Evolutionary conservation across 2,329 filamentous ascomycete genomes (phyloP).

Genomic region (Aureobasidium sp.): DNA sequence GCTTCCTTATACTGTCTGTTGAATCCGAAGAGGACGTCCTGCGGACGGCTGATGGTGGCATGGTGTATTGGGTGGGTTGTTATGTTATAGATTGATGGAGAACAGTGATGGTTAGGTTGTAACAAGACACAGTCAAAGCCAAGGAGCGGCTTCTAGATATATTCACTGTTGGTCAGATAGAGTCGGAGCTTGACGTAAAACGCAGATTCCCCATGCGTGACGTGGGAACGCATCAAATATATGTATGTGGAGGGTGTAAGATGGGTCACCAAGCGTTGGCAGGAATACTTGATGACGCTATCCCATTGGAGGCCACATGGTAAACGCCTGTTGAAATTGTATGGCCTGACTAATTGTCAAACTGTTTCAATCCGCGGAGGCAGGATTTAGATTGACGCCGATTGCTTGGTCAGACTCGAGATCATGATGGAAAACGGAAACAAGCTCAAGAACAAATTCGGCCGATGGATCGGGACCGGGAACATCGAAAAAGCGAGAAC

Average conservation of each 20-base stretch:
- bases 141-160: neutral
- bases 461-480: constrained; percentile 6
- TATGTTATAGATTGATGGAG: neutral
- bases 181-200: constrained; percentile 1
- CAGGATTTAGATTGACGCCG: constrained; percentile 6
- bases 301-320: constrained; percentile 5
- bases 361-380: constrained; percentile 13
- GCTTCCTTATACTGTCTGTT: constrained; percentile 43
- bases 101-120: neutral
- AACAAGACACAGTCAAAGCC: neutral
- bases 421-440: constrained; percentile 1
- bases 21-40: constrained; percentile 11
- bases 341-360: constrained; percentile 12
- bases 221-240: constrained; percentile 7
- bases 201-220: neutral
- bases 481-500: neutral
- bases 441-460: neutral
- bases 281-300: constrained; percentile 8
- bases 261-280: constrained; percentile 11
- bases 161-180: neutral
- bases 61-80: neutral
- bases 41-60: constrained; percentile 7
- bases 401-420: constrained; percentile 9
- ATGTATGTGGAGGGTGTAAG: neutral
- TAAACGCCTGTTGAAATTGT: constrained; percentile 4